Conservation (phyloP, 768 basidiomycete genomes). For the Imleria badia region DNA sequence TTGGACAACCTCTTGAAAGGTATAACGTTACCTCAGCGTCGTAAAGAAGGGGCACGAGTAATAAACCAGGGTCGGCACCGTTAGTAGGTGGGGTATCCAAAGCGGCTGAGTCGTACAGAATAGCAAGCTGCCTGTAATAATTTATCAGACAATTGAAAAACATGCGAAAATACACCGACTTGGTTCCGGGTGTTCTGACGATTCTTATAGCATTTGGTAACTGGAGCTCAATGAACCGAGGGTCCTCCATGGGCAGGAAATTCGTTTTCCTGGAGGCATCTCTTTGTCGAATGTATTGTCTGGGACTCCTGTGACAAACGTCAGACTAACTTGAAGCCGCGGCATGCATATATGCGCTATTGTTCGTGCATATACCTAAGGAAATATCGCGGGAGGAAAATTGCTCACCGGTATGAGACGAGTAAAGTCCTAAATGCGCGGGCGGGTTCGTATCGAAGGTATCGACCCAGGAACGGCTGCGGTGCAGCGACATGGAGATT, state of each 20-base stretch:
- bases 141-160: background rate
- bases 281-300: constrained; percentile 21
- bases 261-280: constrained; percentile 14
- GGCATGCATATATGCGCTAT: constrained; percentile 24
- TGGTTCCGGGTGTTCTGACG: constrained; percentile 51
- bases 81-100: constrained; percentile 8
- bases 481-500: constrained; percentile 55
- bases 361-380: constrained; percentile 14
- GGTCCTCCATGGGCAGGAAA: constrained; percentile 14
- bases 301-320: constrained; percentile 15
- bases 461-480: constrained; percentile 68
- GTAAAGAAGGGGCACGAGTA: constrained; percentile 57
- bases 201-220: constrained; percentile 63
- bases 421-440: constrained; percentile 72
- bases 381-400: background rate
- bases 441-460: constrained; percentile 75
- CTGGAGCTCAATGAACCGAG: constrained; percentile 41
- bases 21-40: constrained; percentile 51
- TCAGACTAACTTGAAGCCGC: constrained; percentile 5
- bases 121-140: constrained; percentile 36
- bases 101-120: constrained; percentile 62
- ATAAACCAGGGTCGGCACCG: constrained; percentile 33
- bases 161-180: constrained; percentile 36
- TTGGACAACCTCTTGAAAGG: background rate
- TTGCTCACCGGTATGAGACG: constrained; percentile 67